These are phyloP conservation scores for Mycena chlorophos DNA, from an alignment of 768 basidiomycete genomes.

Conservation along the genomic window DNA sequence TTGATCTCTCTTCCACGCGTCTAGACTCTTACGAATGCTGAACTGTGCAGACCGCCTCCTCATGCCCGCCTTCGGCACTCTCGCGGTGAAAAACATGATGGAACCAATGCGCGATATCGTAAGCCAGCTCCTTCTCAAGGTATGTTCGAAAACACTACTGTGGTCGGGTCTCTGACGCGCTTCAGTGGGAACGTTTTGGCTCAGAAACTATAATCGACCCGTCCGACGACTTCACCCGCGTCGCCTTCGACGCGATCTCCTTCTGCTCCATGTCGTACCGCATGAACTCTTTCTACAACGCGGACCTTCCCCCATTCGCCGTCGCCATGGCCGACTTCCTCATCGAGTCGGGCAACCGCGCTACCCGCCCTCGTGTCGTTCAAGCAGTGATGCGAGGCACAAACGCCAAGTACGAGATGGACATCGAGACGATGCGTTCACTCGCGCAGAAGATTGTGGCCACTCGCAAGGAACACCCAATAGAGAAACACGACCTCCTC, in stretches of 20 bases:
- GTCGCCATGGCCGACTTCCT: constrained; percentile 44
- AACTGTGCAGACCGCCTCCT: constrained; percentile 32
- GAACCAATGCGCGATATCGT: constrained; percentile 48
- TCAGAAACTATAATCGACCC: constrained; percentile 42
- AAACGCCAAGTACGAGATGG: constrained; percentile 40
- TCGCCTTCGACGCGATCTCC: constrained; percentile 49
- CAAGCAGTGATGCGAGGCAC: constrained; percentile 36
- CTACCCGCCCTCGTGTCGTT: constrained; percentile 36
- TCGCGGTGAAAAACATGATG: constrained; percentile 46
- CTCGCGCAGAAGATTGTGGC: constrained; percentile 41
- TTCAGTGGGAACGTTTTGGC: constrained; percentile 34
- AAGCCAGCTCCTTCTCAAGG: constrained; percentile 42
- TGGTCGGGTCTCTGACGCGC: not conserved
- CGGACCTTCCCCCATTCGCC: constrained; percentile 39
- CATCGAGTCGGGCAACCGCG: constrained; percentile 36
- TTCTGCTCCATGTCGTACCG: constrained; percentile 46
- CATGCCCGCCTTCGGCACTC: constrained; percentile 40
- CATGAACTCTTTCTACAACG: constrained; percentile 49
- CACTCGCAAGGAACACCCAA: constrained; percentile 38
- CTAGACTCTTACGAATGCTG: not conserved
- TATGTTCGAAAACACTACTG: too few relatives aligned
- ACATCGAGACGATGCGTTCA: constrained; percentile 42
- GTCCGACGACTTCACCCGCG: constrained; percentile 47
- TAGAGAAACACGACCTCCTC: constrained; percentile 44
- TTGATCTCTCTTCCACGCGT: not conserved